Evolutionary conservation across 306 rosid species (phyloP), one percentile per base, ranked within the genome.

Genomic region (Purshia tridentata): DNA sequence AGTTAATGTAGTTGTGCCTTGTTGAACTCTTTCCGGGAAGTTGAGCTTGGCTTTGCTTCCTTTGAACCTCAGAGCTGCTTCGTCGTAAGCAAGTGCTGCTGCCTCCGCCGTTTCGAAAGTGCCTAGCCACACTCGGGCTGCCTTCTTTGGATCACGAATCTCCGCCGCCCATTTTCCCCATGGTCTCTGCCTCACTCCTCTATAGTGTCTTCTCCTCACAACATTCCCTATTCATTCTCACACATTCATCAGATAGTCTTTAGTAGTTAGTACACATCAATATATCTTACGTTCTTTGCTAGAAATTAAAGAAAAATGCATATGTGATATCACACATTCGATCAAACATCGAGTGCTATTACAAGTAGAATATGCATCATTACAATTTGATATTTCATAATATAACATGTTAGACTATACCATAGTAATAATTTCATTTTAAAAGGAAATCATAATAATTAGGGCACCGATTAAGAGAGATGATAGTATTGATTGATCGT

Each of bases 91-190:
- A 59, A 86, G 57, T 5, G 97, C 94, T 0, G 97, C 97, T 4
- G 92, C 90, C 65, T 91, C 97, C 1, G 93, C 97, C 0, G 93
- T 88, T 40, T 85, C 90, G 2, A 91, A 91, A 0, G 97, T 91
- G 59, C 97, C 97, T 1, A 91, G 90, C 97, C 97, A 91, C 10
- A 91, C 93, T 44, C 93, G 72, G 0, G 93, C 90, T 8, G 93
- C 97, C 46, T 91, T 91, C 56, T 85, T 73, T 2, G 97, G 97
- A 69, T 91, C 94, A 0, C 97, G 89, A 76, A 91, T 91, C 81
- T 88, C 97, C 1, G 97, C 90, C 0, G 97, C 97, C 90, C 89
- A 91, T 11, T 91, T 91, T 0, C 97, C 97, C 94, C 97, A 91
- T 40, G 97, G 97, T 23, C 97, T 77, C 45, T 91, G 97, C 74